Base-by-base conservation (phyloP, 1,284 basidiomycete species). In the Ustilago hordei region DNA sequence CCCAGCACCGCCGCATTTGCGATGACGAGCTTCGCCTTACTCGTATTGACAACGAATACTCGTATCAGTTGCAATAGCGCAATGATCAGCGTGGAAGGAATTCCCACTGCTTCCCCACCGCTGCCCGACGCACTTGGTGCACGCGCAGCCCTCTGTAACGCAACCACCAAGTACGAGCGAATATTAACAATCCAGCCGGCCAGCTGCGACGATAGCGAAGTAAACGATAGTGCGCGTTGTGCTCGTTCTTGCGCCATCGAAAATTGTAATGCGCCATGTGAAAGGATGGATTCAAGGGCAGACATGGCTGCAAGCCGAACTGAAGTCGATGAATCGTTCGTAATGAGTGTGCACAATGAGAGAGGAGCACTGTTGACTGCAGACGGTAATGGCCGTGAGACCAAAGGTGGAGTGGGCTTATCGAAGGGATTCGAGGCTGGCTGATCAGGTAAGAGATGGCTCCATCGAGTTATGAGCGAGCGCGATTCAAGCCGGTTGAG, bases 201-300 rank as follows among this genome's bases (percentile, higher is more conserved):
- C 53, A 77, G 35, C 19, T 70, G 69, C 3, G 75, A 65, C 19
- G 75, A 77, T 0, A 77, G 48, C 13, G 75, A 77, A 31, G 75
- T 77, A 23, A 77, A 77, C 7, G 75, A 57, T 3, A 69, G 58
- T 1, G 63, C 62, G 1, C 66, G 70, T 8, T 62, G 69, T 3
- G 66, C 48, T 50, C 69, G 47, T 54, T 77, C 69, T 55, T 72
- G 75, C 3, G 69, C 75, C 53, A 72, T 66, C 7, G 61, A 68
- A 1, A 77, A 50, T 34, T 77, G 69, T 7, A 52, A 19, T 54
- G 66, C 19, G 12, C 75, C 75, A 8, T 65, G 63, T 2, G 54
- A 43, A 1, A 77, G 66, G 11, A 77, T 53, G 4, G 43, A 58
- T n/a, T 57, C 60, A 8, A 77, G 57, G 8, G 69, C 63, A 1